These are phyloP conservation scores for Ogataea wickerhamii DNA, from an alignment of 805 yeast genomes.

Conservation along the genomic window DNA sequence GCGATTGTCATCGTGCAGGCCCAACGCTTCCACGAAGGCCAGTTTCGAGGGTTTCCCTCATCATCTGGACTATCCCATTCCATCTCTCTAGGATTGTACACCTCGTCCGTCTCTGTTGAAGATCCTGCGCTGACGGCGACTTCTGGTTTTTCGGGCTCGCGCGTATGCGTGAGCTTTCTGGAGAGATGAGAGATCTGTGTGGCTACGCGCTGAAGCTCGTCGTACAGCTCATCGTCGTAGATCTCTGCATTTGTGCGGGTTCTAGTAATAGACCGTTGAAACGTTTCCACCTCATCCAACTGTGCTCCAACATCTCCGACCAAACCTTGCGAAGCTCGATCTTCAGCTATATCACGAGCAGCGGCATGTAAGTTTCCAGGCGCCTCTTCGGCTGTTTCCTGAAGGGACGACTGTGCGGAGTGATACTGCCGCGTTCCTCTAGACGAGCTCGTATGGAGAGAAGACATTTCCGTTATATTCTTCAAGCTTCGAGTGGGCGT, in stretches of 20 bases:
- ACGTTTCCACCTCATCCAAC: slow-evolving; percentile 8
- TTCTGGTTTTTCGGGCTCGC: slow-evolving; percentile 7
- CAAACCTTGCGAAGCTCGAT: not conserved
- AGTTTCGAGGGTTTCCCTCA: slow-evolving; percentile 62
- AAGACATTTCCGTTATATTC: not conserved
- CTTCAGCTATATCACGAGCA: too few relatives aligned
- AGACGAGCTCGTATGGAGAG: not conserved
- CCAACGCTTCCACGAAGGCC: slow-evolving; percentile 67
- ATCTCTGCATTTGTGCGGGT: slow-evolving; percentile 12
- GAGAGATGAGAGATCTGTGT: slow-evolving; percentile 21
- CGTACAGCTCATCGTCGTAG: slow-evolving; percentile 22
- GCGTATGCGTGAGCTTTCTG: slow-evolving; percentile 11
- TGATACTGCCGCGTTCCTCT: not conserved
- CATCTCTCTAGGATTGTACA: slow-evolving; percentile 37
- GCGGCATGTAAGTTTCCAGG: too few relatives aligned
- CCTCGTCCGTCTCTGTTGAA: slow-evolving; percentile 7
- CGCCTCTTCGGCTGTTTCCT: not conserved
- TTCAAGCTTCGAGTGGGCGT: too few relatives aligned
- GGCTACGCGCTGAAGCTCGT: slow-evolving; percentile 22
- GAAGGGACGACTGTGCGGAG: not conserved
- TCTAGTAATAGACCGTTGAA: slow-evolving; percentile 11
- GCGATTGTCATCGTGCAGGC: slow-evolving; percentile 62
- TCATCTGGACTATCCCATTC: slow-evolving; percentile 66
- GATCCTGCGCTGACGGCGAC: too few relatives aligned
- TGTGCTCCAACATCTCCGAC: not conserved